Evolutionary conservation across 2,329 filamentous ascomycete genomes (phyloP), one percentile per base, ranked within the genome.

Genomic region (Phoma herbarum): DNA sequence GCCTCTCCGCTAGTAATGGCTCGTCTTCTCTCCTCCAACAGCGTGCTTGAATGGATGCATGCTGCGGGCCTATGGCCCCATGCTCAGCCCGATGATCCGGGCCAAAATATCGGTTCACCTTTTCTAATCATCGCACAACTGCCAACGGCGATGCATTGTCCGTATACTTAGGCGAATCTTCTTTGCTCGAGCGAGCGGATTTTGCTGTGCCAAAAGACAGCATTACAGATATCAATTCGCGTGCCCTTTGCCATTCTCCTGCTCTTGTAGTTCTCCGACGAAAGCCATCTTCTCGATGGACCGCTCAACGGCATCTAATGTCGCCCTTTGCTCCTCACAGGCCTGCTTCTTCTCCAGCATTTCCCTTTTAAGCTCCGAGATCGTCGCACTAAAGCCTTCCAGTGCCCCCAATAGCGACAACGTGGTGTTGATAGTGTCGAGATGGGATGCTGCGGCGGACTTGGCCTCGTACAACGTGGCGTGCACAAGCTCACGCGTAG

Each of bases 371-470:
- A 67, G 23, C 8, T 59, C 54, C 7, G 31, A 43, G 1, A 68
- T 57, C 2, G 62, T 67, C 7, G 44, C 57, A 18, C 67, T 65
- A 8, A 68, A 62, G 1, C 63, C 66, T 5, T 55, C 45, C 0
- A 70, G 46, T 7, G 66, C 53, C 3, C 50, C 42, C 2, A 70
- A 48, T 6, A 70, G 14, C 8, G 55, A 59, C 12, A 67, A 22
- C 2, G 54, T 54, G 8, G 57, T 63, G 23, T 56, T 45, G 20
- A 70, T 47, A 1, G 66, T 67, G 0, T 61, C 55, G 4, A 68
- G 35, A n/a, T 70, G 67, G 2, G 39, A 35, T 3, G 18, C 3
- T 4, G 42, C 28, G 0, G 56, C 54, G 1, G 22, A 11, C 1
- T 39, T 57, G 4, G 66, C 61, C 28, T 66, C 62, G 12, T 62